Base-by-base conservation (phyloP, 164 flowering plant species). In the Umbilicus rupestris region DNA sequence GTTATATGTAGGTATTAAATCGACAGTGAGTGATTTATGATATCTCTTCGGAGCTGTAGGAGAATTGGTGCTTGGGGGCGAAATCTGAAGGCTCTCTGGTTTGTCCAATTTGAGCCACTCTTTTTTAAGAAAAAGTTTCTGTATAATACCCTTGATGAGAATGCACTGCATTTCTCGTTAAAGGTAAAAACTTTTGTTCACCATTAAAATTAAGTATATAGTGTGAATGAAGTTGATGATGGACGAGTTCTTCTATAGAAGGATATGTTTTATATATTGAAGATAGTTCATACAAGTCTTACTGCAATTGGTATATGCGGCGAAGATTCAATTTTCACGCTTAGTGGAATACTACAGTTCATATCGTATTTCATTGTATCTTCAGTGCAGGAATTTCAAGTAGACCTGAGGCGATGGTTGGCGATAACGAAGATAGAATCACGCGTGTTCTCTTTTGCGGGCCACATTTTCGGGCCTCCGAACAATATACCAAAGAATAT, bases 371-470 rank as follows among this genome's bases (percentile, higher is more conserved):
- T 52, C 15, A 24, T 52, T 52, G 28, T 24, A 52, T 52, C 29
- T 52, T 52, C 29, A 52, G 58, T 52, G 58, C 58, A 22, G 3
- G 15, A 24, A 3, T 52, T 52, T 52, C 58, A 52, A 52, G 58
- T 52, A 52, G 24, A 52, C 3, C 15, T 22, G 58, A 52, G 72
- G 72, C 10, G 7, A 66, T 28, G 66, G 37, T 47, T 16, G 17
- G 55, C 55, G 71, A 65, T 39, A 47, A 20, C 11, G 59, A 44
- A 35, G 39, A 68, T 14, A 20, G 49, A 16, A 66, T 83, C 44
- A 92, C 85, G 1, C 86, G 86, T 31, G 83, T 92, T 70, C 85
- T 89, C 31, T 87, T 92, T 65, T 92, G 96, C 69, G 97, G 96
- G 39, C 83, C 83, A 29, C 68, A 83, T 64, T 92, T 84, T 68